Evolutionary conservation across 1,284 basidiomycete genomes (phyloP).

Genomic region (Vanrija sp.): DNA sequence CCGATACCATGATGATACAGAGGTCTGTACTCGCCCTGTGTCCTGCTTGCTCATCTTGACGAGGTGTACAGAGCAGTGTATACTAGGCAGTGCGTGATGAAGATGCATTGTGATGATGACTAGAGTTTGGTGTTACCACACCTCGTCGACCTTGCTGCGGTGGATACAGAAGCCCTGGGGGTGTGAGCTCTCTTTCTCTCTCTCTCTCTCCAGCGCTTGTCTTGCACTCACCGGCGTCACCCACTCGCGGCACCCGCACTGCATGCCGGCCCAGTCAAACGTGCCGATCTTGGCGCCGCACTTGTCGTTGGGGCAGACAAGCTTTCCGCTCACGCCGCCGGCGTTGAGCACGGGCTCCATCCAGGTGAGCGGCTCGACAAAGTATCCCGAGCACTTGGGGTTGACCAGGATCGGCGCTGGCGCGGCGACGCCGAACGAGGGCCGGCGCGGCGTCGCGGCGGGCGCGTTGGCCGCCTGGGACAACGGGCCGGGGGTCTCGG

Average conservation of each 20-base stretch:
- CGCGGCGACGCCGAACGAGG: conserved; percentile 11
- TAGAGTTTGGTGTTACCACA: conserved; percentile 46
- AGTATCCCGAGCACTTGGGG: conserved; percentile 87
- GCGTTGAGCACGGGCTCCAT: conserved; percentile 76
- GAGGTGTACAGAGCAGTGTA: too few relatives aligned
- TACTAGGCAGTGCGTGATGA: too few relatives aligned
- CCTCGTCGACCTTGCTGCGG: conserved; percentile 84
- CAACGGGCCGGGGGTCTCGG: not conserved
- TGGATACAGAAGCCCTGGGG: conserved; percentile 80
- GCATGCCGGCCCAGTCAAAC: conserved; percentile 94
- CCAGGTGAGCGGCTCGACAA: conserved; percentile 97
- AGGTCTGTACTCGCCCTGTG: too few relatives aligned
- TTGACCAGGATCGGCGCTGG: conserved; percentile 68
- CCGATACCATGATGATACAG: too few relatives aligned
- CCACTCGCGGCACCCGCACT: conserved; percentile 88
- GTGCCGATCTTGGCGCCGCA: conserved; percentile 88
- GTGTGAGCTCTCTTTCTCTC: not conserved
- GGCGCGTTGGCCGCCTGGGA: conserved; percentile 1
- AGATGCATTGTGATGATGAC: too few relatives aligned
- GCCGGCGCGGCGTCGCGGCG: conserved; percentile 1
- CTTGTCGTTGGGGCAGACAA: conserved; percentile 83
- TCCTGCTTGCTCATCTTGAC: too few relatives aligned
- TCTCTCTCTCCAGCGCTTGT: not conserved
- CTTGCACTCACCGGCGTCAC: conserved; percentile 71
- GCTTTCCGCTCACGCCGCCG: conserved; percentile 78